These are phyloP conservation scores for Pontederia paniculata DNA, from an alignment of 176 grass and related monocot species.

Conservation along the genomic window DNA sequence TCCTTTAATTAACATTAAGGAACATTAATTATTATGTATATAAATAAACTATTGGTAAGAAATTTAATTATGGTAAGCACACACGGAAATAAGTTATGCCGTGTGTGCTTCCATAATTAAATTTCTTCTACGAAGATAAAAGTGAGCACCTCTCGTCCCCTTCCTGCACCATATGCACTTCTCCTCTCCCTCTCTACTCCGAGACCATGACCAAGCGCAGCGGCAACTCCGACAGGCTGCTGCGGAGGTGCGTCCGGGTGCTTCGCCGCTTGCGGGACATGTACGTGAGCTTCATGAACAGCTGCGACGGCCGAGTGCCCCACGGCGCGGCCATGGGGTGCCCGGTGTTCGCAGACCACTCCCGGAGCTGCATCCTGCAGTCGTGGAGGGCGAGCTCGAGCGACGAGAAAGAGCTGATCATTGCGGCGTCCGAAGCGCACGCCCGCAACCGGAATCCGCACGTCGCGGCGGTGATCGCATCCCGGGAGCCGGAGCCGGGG, in stretches of 20 bases:
- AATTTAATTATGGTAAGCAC: too few species aligned
- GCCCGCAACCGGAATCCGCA: neutral
- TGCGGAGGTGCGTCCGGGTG: conserved; percentile 24
- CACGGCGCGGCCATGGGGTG: conserved; percentile 31
- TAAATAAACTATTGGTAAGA: too few species aligned
- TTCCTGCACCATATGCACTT: too few species aligned
- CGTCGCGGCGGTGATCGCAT: neutral
- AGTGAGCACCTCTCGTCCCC: too few species aligned
- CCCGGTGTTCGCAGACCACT: conserved; percentile 17
- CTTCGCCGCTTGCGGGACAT: conserved; percentile 46
- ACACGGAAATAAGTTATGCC: too few species aligned
- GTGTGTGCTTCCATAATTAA: too few species aligned
- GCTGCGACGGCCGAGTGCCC: conserved; percentile 31
- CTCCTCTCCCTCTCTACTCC: too few species aligned
- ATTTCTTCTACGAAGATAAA: too few species aligned
- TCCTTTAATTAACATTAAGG: too few species aligned
- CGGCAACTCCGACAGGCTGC: conserved; percentile 2
- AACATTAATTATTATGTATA: too few species aligned
- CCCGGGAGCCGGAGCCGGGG: conserved; percentile 32
- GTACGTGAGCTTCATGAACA: conserved; percentile 47
- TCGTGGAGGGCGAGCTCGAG: conserved; percentile 8
- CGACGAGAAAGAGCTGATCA: conserved; percentile 44
- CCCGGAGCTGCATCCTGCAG: neutral
- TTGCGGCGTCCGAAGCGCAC: conserved; percentile 38
- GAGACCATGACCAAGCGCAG: too few species aligned